Conservation (phyloP, 2,329 filamentous ascomycete genomes). For the Beauveria medogensis region DNA sequence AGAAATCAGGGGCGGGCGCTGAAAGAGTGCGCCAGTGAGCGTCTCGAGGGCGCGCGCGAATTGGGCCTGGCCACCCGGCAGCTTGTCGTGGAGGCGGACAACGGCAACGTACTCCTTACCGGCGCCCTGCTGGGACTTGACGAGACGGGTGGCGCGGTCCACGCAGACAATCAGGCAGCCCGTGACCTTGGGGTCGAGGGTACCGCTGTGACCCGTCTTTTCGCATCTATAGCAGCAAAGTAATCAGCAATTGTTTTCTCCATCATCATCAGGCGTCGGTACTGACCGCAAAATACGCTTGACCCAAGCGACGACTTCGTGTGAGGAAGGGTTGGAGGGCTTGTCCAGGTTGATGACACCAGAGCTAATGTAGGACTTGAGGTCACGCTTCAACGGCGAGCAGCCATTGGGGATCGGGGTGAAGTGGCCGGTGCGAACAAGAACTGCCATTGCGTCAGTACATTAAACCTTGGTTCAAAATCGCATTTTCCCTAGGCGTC, state of each 20-base stretch:
- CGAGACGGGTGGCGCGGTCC: conserved; percentile 91
- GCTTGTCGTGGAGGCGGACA: conserved; percentile 88
- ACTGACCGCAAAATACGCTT: conserved; percentile 87
- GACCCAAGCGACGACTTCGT: conserved; percentile 99
- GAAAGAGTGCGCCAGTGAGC: conserved; percentile 89
- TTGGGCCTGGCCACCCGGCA: conserved; percentile 86
- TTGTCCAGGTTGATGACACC: conserved; percentile 87
- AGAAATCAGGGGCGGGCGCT: conserved; percentile 87
- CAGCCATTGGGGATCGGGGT: conserved; percentile 93
- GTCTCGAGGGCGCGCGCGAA: conserved; percentile 92
- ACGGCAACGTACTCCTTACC: conserved; percentile 99
- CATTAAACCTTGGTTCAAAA: neutral
- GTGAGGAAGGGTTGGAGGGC: conserved; percentile 93
- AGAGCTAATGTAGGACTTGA: conserved; percentile 94
- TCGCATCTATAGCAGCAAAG: conserved; percentile 40
- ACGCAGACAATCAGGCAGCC: conserved; percentile 92
- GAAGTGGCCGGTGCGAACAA: conserved; percentile 91
- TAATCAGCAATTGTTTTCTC: neutral
- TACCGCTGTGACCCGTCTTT: conserved; percentile 97
- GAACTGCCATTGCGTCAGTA: conserved; percentile 47
- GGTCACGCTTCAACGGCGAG: conserved; percentile 82
- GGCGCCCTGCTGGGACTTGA: conserved; percentile 97
- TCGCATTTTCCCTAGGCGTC: conserved; percentile 8
- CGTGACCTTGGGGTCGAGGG: conserved; percentile 95
- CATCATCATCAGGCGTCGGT: neutral